These are phyloP conservation scores for Centrapalus pauciflorus DNA, from an alignment of 129 eudicot genomes.

Conservation along the genomic window DNA sequence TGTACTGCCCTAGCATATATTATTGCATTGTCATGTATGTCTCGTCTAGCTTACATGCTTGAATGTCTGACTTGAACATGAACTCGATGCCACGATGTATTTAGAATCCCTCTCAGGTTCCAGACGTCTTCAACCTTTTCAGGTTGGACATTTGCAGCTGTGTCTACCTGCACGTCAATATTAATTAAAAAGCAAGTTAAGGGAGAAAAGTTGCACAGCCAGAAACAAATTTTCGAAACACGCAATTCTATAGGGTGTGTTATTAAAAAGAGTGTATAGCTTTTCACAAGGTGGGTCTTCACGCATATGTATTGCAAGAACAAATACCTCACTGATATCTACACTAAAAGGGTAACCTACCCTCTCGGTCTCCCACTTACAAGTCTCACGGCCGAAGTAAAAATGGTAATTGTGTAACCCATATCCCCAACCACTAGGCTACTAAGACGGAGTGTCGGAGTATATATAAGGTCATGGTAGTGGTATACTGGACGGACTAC, in stretches of 20 bases:
- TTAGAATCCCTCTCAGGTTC: slow-evolving; percentile 95
- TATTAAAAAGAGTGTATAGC: neutral
- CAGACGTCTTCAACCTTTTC: slow-evolving; percentile 71
- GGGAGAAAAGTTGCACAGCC: neutral
- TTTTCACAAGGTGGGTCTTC: no score
- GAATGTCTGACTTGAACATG: slow-evolving; percentile 77
- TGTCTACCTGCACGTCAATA: slow-evolving; percentile 57
- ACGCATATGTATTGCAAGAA: no score
- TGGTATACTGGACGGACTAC: no score
- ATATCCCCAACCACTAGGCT: no score
- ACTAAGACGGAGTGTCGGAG: no score
- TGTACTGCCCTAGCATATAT: slow-evolving; percentile 3
- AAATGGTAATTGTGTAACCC: no score
- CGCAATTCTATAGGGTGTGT: neutral
- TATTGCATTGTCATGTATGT: neutral
- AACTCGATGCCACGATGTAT: slow-evolving; percentile 98
- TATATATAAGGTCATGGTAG: no score
- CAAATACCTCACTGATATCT: no score
- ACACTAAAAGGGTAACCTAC: no score
- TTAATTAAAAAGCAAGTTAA: neutral
- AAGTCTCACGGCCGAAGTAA: no score
- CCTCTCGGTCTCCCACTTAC: no score
- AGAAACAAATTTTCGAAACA: neutral
- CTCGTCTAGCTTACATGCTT: slow-evolving; percentile 35
- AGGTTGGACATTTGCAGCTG: slow-evolving; percentile 88